These are phyloP conservation scores for Ustilago trichophora DNA, from an alignment of 1,284 basidiomycete species.

Conservation along the genomic window DNA sequence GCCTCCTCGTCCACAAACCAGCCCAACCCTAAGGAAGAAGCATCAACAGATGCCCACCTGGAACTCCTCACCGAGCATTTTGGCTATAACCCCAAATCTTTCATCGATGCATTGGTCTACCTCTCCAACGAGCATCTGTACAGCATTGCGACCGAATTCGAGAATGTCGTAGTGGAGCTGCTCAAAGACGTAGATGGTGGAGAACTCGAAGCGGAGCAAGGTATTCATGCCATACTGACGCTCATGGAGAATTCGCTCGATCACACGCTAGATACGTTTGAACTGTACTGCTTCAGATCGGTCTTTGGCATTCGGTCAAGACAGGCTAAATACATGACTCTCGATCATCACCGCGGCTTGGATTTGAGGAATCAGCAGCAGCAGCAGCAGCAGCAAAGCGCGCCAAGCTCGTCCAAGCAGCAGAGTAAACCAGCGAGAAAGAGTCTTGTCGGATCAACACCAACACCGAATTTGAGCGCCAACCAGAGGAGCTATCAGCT, in stretches of 20 bases:
- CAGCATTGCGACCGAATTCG: conserved; percentile 53
- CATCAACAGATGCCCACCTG: conserved; percentile 48
- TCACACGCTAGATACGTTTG: conserved; percentile 63
- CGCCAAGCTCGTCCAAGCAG: conserved; percentile 1
- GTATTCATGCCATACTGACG: conserved; percentile 59
- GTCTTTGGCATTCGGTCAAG: conserved; percentile 60
- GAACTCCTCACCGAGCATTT: conserved; percentile 65
- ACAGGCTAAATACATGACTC: conserved; percentile 59
- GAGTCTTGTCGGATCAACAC: conserved; percentile 11
- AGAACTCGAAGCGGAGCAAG: conserved; percentile 57
- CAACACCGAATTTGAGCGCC: conserved; percentile 11
- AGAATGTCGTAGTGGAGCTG: conserved; percentile 37
- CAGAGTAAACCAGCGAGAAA: conserved; percentile 6
- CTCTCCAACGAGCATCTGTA: conserved; percentile 64
- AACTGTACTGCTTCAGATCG: conserved; percentile 60
- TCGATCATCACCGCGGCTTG: conserved; percentile 62
- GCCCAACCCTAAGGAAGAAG: conserved; percentile 26
- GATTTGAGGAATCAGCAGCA: conserved; percentile 43
- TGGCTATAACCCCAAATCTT: conserved; percentile 61
- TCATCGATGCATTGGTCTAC: conserved; percentile 62
- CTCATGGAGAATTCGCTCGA: conserved; percentile 64
- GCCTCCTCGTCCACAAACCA: neutral
- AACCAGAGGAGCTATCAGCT: conserved; percentile 44
- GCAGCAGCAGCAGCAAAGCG: conserved; percentile 4
- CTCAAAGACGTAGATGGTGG: conserved; percentile 41